Evolutionary conservation across 441 rosid species (phyloP).

Genomic region (Geranium incanum): DNA sequence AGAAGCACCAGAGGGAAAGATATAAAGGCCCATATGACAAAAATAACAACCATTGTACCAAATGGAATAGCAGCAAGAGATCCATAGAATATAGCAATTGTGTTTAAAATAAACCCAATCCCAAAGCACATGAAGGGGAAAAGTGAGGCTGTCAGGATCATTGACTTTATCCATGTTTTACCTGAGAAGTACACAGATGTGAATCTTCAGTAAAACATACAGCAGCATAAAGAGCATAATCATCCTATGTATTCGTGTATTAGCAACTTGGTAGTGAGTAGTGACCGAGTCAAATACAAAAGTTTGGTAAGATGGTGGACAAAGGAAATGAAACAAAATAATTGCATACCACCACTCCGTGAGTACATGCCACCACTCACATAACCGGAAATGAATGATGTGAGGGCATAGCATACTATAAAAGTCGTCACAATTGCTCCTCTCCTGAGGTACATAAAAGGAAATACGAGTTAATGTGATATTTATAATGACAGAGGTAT

Average conservation of each 20-base stretch:
- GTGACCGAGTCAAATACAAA: neutral
- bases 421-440: conserved; percentile 99
- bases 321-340: conserved; percentile 8
- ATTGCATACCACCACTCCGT: conserved; percentile 75
- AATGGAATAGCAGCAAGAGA: conserved; percentile 95
- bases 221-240: neutral
- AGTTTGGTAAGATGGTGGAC: no score
- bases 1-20: conserved; percentile 93
- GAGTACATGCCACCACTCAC: conserved; percentile 99
- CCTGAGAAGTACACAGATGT: conserved; percentile 32
- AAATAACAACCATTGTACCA: conserved; percentile 93
- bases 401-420: conserved; percentile 90
- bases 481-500: no score
- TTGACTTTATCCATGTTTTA: conserved; percentile 63
- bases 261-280: neutral
- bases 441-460: neutral
- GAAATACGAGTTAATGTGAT: neutral
- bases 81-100: conserved; percentile 87
- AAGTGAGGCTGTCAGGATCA: conserved; percentile 72
- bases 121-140: conserved; percentile 92
- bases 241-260: neutral
- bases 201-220: neutral
- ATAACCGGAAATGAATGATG: conserved; percentile 94
- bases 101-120: conserved; percentile 78
- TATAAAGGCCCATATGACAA: conserved; percentile 88